phyloP scores from a whole-genome alignment of 345 rosid species.

The Lumnitzera littorea region DNA sequence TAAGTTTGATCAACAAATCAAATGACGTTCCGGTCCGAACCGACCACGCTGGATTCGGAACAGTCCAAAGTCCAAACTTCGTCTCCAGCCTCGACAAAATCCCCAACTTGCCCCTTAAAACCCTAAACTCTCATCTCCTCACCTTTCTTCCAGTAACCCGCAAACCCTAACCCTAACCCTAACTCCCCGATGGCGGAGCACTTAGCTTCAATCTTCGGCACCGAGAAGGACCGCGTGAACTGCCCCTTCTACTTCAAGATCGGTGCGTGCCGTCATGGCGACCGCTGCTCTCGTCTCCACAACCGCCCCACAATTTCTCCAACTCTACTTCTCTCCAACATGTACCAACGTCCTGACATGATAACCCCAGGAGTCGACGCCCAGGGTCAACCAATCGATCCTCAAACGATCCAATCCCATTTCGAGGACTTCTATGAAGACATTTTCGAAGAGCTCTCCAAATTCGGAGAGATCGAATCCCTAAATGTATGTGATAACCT shows the following conservation, averaged over 20 bases:
- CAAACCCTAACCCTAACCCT: neutral
- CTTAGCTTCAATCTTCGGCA: conserved; percentile 82
- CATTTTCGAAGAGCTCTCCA: conserved; percentile 1
- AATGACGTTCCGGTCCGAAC: too few relatives aligned
- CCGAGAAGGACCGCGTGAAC: conserved; percentile 83
- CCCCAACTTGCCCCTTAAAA: too few relatives aligned
- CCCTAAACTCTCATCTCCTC: too few relatives aligned
- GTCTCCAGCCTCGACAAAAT: too few relatives aligned
- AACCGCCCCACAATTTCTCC: conserved; percentile 77
- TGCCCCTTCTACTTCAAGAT: conserved; percentile 87
- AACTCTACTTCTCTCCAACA: conserved; percentile 69
- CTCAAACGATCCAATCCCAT: neutral
- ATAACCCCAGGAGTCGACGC: conserved; percentile 5
- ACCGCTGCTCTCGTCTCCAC: conserved; percentile 87
- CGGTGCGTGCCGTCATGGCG: conserved; percentile 87
- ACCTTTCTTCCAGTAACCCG: neutral
- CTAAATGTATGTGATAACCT: conserved; percentile 87
- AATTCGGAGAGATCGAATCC: conserved; percentile 51
- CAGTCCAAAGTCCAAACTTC: too few relatives aligned
- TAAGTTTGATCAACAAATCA: too few relatives aligned
- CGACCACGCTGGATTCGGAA: too few relatives aligned
- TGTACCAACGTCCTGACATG: conserved; percentile 76
- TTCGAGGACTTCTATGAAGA: conserved; percentile 5
- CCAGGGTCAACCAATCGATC: conserved; percentile 2
- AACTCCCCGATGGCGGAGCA: conserved; percentile 71